Conservation (phyloP, 2,329 filamentous ascomycete genomes). For the Xylogone sp. region DNA sequence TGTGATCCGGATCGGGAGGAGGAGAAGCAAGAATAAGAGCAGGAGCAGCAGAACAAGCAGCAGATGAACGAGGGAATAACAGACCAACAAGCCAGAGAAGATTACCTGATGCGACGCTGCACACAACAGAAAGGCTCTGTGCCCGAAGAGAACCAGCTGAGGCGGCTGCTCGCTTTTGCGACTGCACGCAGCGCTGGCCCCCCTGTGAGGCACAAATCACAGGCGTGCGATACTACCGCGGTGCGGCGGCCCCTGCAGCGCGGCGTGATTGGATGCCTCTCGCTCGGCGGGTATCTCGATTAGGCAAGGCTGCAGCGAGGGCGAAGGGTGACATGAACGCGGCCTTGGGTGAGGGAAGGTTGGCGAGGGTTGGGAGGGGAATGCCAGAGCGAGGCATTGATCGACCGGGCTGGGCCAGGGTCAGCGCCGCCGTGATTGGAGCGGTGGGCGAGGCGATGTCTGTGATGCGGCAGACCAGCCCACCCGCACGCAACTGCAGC, state of each 20-base stretch:
- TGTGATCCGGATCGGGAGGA: no score
- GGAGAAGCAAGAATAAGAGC: no score
- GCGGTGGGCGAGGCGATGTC: no score
- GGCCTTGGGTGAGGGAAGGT: not conserved
- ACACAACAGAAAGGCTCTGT: not conserved
- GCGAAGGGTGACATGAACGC: conserved; percentile 6
- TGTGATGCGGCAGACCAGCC: no score
- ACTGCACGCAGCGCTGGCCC: conserved; percentile 20
- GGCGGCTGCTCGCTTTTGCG: conserved; percentile 9
- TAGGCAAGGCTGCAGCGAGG: conserved; percentile 21
- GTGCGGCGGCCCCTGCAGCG: conserved; percentile 17
- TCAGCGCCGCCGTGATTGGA: no score
- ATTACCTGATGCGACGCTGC: not conserved
- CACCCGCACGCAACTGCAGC: no score
- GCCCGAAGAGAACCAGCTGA: not conserved
- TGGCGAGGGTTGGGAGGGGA: not conserved
- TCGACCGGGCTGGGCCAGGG: not conserved
- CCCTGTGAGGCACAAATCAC: conserved; percentile 15
- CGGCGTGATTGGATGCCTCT: conserved; percentile 21
- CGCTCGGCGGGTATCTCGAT: conserved; percentile 29
- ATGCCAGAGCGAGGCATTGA: not conserved
- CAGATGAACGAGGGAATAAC: no score
- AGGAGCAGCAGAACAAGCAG: no score
- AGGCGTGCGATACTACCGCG: conserved; percentile 3
- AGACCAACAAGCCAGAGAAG: no score